phyloP scores from a whole-genome alignment of 192 early-diverging fungal genomes.

The Backusella liffmaniae region DNA sequence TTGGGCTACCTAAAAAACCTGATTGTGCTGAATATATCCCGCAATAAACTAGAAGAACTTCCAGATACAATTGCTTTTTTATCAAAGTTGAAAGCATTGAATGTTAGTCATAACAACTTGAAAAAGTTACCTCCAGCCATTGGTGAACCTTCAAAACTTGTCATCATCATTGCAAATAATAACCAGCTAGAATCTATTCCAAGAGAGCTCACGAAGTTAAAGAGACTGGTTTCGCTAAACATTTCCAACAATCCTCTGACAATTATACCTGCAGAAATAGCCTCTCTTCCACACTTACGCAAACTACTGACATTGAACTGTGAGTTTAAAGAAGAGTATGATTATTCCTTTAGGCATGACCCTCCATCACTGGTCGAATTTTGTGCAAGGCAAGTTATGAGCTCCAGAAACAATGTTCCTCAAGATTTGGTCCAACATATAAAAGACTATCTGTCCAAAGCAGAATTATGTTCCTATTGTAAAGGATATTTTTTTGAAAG shows the following conservation, averaged over 20 bases:
- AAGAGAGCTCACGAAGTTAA: slow-evolving; percentile 47
- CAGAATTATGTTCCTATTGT: slow-evolving; percentile 68
- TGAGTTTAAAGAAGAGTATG: slow-evolving; percentile 43
- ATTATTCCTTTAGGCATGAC: slow-evolving; percentile 35
- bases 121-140: slow-evolving; percentile 59
- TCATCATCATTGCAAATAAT: slow-evolving; percentile 53
- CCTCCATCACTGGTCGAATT: slow-evolving; percentile 73
- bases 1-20: slow-evolving; percentile 65
- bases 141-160: slow-evolving; percentile 57
- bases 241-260: slow-evolving; percentile 62
- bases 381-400: slow-evolving; percentile 68
- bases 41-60: slow-evolving; percentile 58
- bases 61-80: slow-evolving; percentile 70
- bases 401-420: slow-evolving; percentile 58
- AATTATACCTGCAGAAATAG: slow-evolving; percentile 71
- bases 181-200: slow-evolving; percentile 40
- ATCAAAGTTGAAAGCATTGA: slow-evolving; percentile 62
- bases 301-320: slow-evolving; percentile 53
- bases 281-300: slow-evolving; percentile 61
- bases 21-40: slow-evolving; percentile 53
- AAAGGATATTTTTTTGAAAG: slow-evolving; percentile 73
- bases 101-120: slow-evolving; percentile 62
- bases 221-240: slow-evolving; percentile 62
- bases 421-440: slow-evolving; percentile 49
- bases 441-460: slow-evolving; percentile 64